These are phyloP conservation scores for Physcia stellaris DNA, from an alignment of 495 filamentous ascomycete genomes.

Conservation along the genomic window DNA sequence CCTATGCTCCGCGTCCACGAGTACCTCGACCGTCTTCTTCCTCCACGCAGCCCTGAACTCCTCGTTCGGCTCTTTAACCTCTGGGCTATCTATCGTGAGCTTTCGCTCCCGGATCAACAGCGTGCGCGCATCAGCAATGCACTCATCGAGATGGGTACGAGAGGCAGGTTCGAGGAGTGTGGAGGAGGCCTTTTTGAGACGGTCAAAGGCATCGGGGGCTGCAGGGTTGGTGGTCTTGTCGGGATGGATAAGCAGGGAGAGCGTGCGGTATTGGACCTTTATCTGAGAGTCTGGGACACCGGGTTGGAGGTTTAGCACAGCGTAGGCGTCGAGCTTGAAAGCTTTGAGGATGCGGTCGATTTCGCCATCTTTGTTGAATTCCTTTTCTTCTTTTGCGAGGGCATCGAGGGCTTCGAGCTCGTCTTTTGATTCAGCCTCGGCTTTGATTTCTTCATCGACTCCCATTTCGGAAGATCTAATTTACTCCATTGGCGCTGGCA, in stretches of 20 bases:
- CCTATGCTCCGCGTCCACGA: conserved; percentile 85
- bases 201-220: conserved; percentile 93
- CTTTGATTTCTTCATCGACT: conserved; percentile 13
- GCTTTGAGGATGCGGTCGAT: conserved; percentile 88
- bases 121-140: conserved; percentile 89
- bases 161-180: conserved; percentile 89
- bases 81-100: conserved; percentile 75
- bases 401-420: conserved; percentile 72
- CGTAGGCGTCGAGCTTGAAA: conserved; percentile 85
- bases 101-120: conserved; percentile 88
- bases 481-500: background rate
- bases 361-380: conserved; percentile 93
- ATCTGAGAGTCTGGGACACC: conserved; percentile 94
- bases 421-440: conserved; percentile 27
- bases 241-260: conserved; percentile 95
- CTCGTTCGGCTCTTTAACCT: conserved; percentile 54
- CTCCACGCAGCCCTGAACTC: conserved; percentile 77
- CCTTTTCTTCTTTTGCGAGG: conserved; percentile 75
- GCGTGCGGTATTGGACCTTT: conserved; percentile 83
- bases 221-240: conserved; percentile 89
- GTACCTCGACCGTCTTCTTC: conserved; percentile 79
- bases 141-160: conserved; percentile 75
- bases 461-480: conserved; percentile 4
- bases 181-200: conserved; percentile 85
- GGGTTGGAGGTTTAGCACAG: conserved; percentile 89